phyloP scores from a whole-genome alignment of 345 rosid species.

The Dipteronia sinensis region DNA sequence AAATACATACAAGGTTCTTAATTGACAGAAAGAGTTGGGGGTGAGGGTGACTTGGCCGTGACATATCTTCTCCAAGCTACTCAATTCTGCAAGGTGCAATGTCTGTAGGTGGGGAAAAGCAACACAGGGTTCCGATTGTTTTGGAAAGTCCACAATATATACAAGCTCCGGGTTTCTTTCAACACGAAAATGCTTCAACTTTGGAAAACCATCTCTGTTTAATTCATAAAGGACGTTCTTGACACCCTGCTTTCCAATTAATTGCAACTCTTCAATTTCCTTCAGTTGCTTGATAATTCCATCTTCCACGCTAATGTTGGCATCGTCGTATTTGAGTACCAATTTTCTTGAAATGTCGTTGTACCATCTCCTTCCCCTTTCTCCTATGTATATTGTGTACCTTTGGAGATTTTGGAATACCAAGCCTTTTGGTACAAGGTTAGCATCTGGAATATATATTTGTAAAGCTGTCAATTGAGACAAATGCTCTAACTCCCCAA shows the following conservation, averaged over 20 bases:
- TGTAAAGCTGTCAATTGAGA: too few relatives aligned
- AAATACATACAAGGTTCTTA: rapidly evolving
- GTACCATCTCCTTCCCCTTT: background rate
- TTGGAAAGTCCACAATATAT: too few relatives aligned
- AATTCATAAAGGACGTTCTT: background rate
- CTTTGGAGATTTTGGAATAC: background rate
- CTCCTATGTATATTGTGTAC: background rate
- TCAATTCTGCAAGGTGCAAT: too few relatives aligned
- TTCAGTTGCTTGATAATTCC: background rate
- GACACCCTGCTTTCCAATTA: constrained; percentile 3
- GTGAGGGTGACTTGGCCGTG: too few relatives aligned
- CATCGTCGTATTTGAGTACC: background rate
- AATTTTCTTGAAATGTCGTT: too few relatives aligned
- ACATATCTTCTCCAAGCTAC: too few relatives aligned
- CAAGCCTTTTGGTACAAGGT: too few relatives aligned
- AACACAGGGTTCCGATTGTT: too few relatives aligned
- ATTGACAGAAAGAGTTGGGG: too few relatives aligned
- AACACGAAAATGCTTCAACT: constrained; percentile 17
- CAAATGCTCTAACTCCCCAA: background rate
- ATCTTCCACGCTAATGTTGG: too few relatives aligned
- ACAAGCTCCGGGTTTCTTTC: background rate
- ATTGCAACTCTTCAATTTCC: background rate
- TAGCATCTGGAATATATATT: too few relatives aligned
- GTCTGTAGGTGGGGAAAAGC: too few relatives aligned
- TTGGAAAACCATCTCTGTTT: constrained; percentile 2